Evolutionary conservation across 345 rosid species (phyloP).

Genomic region (Diplotaxis tenuifolia): DNA sequence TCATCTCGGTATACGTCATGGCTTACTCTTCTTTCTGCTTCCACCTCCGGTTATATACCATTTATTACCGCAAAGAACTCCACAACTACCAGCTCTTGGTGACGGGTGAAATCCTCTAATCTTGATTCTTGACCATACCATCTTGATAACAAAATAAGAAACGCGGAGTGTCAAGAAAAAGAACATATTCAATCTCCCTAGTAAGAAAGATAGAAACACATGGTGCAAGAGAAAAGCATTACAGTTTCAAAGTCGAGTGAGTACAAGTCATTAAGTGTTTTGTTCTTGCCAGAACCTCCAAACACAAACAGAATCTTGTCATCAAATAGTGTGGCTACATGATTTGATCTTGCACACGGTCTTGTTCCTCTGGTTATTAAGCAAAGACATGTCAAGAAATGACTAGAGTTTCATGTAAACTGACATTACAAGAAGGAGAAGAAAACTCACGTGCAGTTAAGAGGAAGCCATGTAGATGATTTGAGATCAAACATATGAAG

Average conservation of each 20-base stretch:
- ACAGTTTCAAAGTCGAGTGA: conserved; percentile 97
- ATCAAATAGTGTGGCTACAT: conserved; percentile 81
- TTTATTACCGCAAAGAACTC: conserved; percentile 81
- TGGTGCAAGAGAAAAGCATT: conserved; percentile 10
- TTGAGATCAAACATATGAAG: conserved; percentile 95
- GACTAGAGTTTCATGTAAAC: not conserved
- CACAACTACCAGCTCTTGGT: conserved; percentile 91
- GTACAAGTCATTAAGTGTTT: conserved; percentile 80
- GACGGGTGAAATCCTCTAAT: conserved; percentile 90
- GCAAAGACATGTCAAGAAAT: conserved; percentile 6
- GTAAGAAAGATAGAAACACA: not conserved
- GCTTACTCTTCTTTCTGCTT: conserved; percentile 90
- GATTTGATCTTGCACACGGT: conserved; percentile 85
- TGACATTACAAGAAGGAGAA: not conserved
- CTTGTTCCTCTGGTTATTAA: conserved; percentile 65
- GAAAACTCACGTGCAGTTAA: conserved; percentile 91
- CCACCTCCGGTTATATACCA: conserved; percentile 99
- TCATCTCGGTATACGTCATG: too few relatives aligned
- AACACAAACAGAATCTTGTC: conserved; percentile 77
- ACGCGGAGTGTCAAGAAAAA: not conserved
- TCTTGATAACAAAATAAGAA: conserved; percentile 44
- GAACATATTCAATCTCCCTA: not conserved
- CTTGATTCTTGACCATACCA: conserved; percentile 97
- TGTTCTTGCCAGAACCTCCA: conserved; percentile 86
- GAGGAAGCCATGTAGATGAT: conserved; percentile 93